Evolutionary conservation across 2,329 filamentous ascomycete species (phyloP).

Genomic region (Spiromastix sp.): DNA sequence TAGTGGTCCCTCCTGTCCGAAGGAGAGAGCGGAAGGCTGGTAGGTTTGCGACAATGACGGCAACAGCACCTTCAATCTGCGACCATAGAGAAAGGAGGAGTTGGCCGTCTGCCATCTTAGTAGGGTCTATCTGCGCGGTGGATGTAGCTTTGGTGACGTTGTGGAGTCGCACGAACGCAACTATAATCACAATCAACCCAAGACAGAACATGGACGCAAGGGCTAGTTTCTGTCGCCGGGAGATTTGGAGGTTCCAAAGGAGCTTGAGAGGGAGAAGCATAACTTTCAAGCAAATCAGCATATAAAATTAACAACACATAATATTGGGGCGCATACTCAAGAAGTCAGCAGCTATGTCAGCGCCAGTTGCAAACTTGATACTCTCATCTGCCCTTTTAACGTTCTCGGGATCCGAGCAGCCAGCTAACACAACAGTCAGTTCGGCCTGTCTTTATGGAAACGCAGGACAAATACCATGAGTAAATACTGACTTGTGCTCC

Average conservation of each 20-base stretch:
- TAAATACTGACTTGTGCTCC: slow-evolving; percentile 2
- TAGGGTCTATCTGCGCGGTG: background rate
- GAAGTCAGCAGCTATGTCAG: slow-evolving; percentile 16
- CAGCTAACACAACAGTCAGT: background rate
- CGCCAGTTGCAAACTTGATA: slow-evolving; percentile 9
- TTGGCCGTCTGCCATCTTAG: background rate
- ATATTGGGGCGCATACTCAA: slow-evolving; percentile 12
- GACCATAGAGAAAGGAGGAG: slow-evolving; percentile 2
- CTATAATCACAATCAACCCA: slow-evolving; percentile 16
- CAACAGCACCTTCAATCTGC: slow-evolving; percentile 2
- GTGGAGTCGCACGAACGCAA: slow-evolving; percentile 19
- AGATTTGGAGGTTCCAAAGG: slow-evolving; percentile 19
- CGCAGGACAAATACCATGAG: too few species aligned
- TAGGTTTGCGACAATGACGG: slow-evolving; percentile 4
- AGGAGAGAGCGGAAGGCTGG: slow-evolving; percentile 6
- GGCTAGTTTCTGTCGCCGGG: slow-evolving; percentile 17
- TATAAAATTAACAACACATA: background rate
- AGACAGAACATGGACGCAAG: slow-evolving; percentile 20
- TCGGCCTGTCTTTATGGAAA: background rate
- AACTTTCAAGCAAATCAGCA: too few species aligned
- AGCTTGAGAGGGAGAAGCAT: slow-evolving; percentile 22
- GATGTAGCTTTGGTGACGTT: slow-evolving; percentile 10
- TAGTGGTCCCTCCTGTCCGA: background rate
- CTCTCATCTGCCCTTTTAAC: background rate
- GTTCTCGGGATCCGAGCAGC: background rate